Base-by-base conservation (phyloP, 306 rosid species). In the Cercis canadensis region DNA sequence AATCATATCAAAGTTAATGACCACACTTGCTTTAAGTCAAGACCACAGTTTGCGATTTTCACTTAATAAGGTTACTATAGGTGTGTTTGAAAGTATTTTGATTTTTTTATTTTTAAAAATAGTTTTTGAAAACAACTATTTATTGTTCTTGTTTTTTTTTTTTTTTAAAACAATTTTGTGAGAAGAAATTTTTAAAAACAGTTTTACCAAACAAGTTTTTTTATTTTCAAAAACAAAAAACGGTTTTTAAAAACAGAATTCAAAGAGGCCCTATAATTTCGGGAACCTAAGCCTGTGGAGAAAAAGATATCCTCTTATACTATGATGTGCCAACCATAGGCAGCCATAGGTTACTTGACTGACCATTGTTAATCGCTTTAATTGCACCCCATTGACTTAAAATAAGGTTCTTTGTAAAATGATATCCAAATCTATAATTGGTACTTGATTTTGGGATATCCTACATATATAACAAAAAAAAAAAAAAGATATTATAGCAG, bases 1-100 rank as follows among this genome's bases (percentile, higher is more conserved):
- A 24, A 24, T 24, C 29, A 24, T 1, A 24, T 24, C 29, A 24
- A 24, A 24, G 29, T 24, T 24, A 24, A 24, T 24, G 29, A 56
- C 51, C 49, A 29, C 33, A 11, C 39, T 62, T 63, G 74, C 62
- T 75, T 57, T 14, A 7, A 43, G 70, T 70, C 61, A 75, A 61
- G 78, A 46, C 67, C 84, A 65, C 29, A 57, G 53, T 51, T n/a
- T 64, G 11, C 32, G 65, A 69, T 69, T 70, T 80, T 54, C 50
- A 58, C 50, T 46, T 1, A n/a, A 17, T 61, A 34, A 60, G 61
- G 29, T 24, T 24, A 24, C n/a, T n/a, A n/a, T n/a, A n/a, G n/a
- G n/a, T n/a, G n/a, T n/a, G n/a, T n/a, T n/a, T n/a, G n/a, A n/a
- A n/a, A n/a, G n/a, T n/a, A n/a, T n/a, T n/a, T n/a, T n/a, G n/a